Evolutionary conservation across 495 filamentous ascomycete species (phyloP).

Genomic region (Penicillium angulare): DNA sequence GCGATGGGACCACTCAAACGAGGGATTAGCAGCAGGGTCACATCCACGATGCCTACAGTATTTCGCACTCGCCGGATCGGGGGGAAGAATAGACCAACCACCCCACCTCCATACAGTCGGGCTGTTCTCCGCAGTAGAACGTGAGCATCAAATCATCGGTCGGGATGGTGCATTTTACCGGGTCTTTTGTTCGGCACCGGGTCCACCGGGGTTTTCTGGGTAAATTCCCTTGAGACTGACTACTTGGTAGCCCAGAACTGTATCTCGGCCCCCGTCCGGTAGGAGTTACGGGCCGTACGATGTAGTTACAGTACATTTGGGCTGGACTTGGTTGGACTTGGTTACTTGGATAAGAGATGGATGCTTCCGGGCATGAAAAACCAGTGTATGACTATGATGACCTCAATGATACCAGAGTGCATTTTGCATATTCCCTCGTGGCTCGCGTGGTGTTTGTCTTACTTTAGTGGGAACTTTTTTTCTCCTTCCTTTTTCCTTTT

Average conservation of each 20-base stretch:
- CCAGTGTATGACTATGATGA: conserved; percentile 7
- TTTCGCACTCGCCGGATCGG: conserved; percentile 22
- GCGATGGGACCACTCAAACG: not conserved
- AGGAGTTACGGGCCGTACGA: conserved; percentile 3
- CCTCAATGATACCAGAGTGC: conserved; percentile 5
- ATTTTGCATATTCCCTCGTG: not conserved
- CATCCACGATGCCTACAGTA: conserved; percentile 13
- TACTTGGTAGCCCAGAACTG: not conserved
- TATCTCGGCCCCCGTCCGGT: conserved; percentile 9
- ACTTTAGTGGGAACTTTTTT: too few relatives aligned
- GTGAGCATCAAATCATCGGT: conserved; percentile 6
- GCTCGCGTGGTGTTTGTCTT: conserved; percentile 8
- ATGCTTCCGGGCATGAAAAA: conserved; percentile 7
- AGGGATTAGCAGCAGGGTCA: conserved; percentile 12
- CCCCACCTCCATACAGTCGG: conserved; percentile 1
- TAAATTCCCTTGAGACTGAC: not conserved
- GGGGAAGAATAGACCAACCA: too few relatives aligned
- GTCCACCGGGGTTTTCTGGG: conserved; percentile 8
- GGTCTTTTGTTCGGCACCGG: conserved; percentile 8
- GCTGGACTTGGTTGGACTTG: too few relatives aligned
- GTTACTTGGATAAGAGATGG: too few relatives aligned
- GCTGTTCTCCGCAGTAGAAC: not conserved
- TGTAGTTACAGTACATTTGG: conserved; percentile 1
- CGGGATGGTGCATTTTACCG: not conserved
- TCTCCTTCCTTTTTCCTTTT: too few relatives aligned